Base-by-base conservation (phyloP, 1,139 yeast species). In the Meyerozyma guilliermondii region DNA sequence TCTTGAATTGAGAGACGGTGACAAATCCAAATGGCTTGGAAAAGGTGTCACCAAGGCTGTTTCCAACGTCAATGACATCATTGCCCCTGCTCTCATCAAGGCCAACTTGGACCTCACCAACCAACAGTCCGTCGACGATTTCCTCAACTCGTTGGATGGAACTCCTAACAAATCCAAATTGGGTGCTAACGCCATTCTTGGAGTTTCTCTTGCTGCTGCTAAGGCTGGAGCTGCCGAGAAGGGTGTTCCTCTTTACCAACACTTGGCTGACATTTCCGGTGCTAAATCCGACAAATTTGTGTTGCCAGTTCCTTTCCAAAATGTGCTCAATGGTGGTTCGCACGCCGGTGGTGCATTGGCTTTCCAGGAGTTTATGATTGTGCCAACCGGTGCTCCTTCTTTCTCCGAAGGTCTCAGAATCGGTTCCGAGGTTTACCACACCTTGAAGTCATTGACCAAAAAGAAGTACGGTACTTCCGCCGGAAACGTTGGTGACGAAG, bases 301-400 rank as follows among this genome's bases (percentile, higher is more conserved):
- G 47, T 74, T 87, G 65, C 95, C 96, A 71, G 96, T 89, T 70
- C 96, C 96, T 56, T 87, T 88, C 88, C 92, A 87, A 78, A 91
- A 91, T 76, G 97, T 91, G 56, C 80, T 91, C 71, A 91, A 91
- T 81, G 97, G 98, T 79, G 97, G 98, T 71, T 84, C 95, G 65
- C 98, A 91, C 77, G 97, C 98, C 63, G 98, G 97, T 76, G 98
- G 98, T 78, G 86, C 91, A 65, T 79, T 91, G 58, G 97, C 97
- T 60, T 83, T 91, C 83, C 98, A 91, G 78, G 98, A 91, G 78
- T 91, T 91, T 78, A 89, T 91, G 97, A 87, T 91, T 74, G 96
- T 87, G 54, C 97, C 98, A 71, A 76, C 83, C 58, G 88, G 83
- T 59, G 96, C 95, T 59, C 76, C 80, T 59, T 64, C 91, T 52